Conservation (phyloP, 2,329 filamentous ascomycete genomes). For the Ceratocystis papillata region DNA sequence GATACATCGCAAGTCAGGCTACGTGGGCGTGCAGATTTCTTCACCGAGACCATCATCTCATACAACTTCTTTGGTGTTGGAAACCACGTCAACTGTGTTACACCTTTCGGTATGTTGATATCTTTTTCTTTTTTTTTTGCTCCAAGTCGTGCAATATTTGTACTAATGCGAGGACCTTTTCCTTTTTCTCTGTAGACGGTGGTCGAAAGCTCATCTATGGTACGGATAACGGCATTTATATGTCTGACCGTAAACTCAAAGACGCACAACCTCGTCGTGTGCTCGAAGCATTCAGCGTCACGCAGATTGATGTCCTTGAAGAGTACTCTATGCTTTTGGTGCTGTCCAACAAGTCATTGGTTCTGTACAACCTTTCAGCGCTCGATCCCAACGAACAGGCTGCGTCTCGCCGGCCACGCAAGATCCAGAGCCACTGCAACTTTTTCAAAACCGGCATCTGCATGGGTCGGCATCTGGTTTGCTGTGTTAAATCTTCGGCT, state of each 20-base stretch:
- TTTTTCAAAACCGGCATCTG: conserved; percentile 98
- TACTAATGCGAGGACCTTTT: conserved; percentile 25
- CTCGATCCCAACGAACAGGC: conserved; percentile 75
- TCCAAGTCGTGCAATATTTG: background rate
- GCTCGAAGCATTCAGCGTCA: conserved; percentile 75
- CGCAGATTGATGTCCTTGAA: conserved; percentile 90
- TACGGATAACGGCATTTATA: conserved; percentile 85
- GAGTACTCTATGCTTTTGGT: conserved; percentile 89
- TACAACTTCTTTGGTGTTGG: conserved; percentile 49
- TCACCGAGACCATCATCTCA: conserved; percentile 58
- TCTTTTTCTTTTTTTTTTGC: background rate
- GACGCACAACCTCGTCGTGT: conserved; percentile 72
- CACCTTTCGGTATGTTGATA: conserved; percentile 64
- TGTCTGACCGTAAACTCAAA: conserved; percentile 82
- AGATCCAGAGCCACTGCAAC: conserved; percentile 93
- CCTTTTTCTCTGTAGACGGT: conserved; percentile 50
- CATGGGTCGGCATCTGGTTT: conserved; percentile 84
- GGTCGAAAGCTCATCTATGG: conserved; percentile 90
- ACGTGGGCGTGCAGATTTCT: conserved; percentile 79
- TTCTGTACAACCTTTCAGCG: conserved; percentile 78
- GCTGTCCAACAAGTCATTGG: conserved; percentile 81
- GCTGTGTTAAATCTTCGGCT: conserved; percentile 88
- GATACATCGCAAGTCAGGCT: conserved; percentile 81
- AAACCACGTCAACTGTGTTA: conserved; percentile 88
- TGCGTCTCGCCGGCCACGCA: conserved; percentile 75